These are phyloP conservation scores for Pyricularia grisea DNA, from an alignment of 2,329 filamentous ascomycete species.

Conservation along the genomic window DNA sequence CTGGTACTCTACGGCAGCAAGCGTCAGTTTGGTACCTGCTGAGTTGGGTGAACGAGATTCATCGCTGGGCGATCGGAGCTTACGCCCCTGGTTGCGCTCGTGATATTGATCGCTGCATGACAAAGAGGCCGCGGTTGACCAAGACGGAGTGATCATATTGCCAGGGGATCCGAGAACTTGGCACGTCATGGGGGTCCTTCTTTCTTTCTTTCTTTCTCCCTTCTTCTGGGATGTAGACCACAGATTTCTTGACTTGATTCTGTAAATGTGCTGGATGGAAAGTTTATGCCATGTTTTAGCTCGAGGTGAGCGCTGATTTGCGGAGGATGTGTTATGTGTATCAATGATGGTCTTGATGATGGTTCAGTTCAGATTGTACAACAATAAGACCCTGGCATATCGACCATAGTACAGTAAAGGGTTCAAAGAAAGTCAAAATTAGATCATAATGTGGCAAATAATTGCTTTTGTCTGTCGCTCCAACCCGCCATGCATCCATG, in stretches of 20 bases:
- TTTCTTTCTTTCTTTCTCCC: no score
- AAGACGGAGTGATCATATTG: neutral
- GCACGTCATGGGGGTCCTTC: neutral
- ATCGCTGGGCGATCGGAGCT: neutral
- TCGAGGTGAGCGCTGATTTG: neutral
- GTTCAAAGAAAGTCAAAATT: no score
- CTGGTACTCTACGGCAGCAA: neutral
- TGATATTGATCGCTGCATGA: conserved; percentile 1
- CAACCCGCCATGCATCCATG: neutral
- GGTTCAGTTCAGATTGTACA: neutral
- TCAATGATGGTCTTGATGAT: neutral
- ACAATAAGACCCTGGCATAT: neutral
- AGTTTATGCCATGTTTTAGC: neutral
- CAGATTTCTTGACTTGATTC: neutral
- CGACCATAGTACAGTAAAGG: no score
- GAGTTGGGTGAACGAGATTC: conserved; percentile 2
- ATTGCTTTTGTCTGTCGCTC: neutral
- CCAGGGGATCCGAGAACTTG: neutral
- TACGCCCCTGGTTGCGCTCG: neutral
- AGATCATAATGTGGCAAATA: neutral
- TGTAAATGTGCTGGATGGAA: neutral
- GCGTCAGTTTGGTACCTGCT: neutral
- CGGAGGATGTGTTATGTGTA: neutral
- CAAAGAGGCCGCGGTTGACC: neutral
- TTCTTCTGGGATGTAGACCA: neutral